Conservation (phyloP, 2,329 filamentous ascomycete genomes). For the Hymenoscyphus occultus region DNA sequence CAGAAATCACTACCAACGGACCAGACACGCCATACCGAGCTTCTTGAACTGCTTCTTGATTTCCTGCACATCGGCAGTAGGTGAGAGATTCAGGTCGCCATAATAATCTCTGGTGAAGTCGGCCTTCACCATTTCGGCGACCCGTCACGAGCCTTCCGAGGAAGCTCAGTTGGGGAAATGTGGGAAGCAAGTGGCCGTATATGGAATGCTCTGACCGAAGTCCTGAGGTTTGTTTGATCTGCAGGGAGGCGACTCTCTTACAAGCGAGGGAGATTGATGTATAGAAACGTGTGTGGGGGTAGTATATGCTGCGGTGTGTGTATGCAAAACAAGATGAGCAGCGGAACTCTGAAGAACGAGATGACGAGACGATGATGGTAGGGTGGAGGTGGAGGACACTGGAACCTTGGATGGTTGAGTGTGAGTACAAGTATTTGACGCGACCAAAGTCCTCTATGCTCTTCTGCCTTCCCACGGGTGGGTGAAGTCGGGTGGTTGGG, state of each 20-base stretch:
- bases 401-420: no score
- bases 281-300: not conserved
- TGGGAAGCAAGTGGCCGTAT: not conserved
- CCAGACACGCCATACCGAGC: slow-evolving; percentile 47
- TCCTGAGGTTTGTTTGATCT: not conserved
- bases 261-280: not conserved
- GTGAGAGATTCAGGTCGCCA: slow-evolving; percentile 60
- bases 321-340: not conserved
- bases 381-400: no score
- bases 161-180: not conserved
- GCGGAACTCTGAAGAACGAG: not conserved
- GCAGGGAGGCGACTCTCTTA: not conserved
- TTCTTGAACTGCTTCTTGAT: slow-evolving; percentile 70
- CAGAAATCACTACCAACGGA: not conserved
- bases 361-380: no score
- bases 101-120: slow-evolving; percentile 57
- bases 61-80: slow-evolving; percentile 57
- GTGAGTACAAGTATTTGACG: no score
- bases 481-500: no score
- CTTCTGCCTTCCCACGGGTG: no score
- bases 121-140: slow-evolving; percentile 35
- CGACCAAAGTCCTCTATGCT: no score
- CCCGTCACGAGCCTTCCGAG: not conserved
- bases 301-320: not conserved
- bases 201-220: not conserved